These are phyloP conservation scores for Eucalyptus urophylla DNA, from an alignment of 345 rosid species.

Conservation along the genomic window DNA sequence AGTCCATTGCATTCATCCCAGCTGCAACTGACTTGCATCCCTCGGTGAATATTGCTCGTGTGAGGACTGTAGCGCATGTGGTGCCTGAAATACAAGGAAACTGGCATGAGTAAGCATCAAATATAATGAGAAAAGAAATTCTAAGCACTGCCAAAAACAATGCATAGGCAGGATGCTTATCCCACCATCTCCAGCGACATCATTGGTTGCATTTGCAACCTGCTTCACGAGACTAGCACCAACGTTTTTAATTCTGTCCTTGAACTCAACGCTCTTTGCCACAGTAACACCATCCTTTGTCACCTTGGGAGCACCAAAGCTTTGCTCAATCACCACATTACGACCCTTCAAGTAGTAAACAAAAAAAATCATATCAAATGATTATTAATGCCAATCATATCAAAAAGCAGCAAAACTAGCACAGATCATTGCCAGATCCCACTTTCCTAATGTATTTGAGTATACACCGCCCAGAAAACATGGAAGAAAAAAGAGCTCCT, in stretches of 20 bases:
- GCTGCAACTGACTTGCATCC: constrained; percentile 99
- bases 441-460: not conserved
- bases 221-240: constrained; percentile 99
- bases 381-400: not conserved
- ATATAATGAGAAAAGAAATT: not conserved
- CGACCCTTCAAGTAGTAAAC: constrained; percentile 45
- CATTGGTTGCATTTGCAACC: constrained; percentile 98
- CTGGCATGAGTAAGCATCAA: not conserved
- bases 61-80: constrained; percentile 94
- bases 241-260: constrained; percentile 74
- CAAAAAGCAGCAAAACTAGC: not conserved
- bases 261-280: constrained; percentile 94
- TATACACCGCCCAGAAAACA: not conserved
- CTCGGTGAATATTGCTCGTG: constrained; percentile 74
- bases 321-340: constrained; percentile 90
- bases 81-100: constrained; percentile 40
- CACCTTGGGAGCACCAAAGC: constrained; percentile 94
- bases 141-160: not conserved
- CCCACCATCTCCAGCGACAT: constrained; percentile 92
- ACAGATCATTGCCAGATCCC: not conserved
- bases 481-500: not conserved
- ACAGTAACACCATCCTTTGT: constrained; percentile 98
- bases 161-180: not conserved
- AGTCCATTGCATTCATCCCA: constrained; percentile 93
- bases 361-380: not conserved